A percentile compares a stretch with the other conserved stretches of the same genome.
These are phyloP conservation scores for Cylindrodendrum hubeiense DNA, from an alignment of 2,329 filamentous ascomycete genomes.

Conservation along the genomic window DNA sequence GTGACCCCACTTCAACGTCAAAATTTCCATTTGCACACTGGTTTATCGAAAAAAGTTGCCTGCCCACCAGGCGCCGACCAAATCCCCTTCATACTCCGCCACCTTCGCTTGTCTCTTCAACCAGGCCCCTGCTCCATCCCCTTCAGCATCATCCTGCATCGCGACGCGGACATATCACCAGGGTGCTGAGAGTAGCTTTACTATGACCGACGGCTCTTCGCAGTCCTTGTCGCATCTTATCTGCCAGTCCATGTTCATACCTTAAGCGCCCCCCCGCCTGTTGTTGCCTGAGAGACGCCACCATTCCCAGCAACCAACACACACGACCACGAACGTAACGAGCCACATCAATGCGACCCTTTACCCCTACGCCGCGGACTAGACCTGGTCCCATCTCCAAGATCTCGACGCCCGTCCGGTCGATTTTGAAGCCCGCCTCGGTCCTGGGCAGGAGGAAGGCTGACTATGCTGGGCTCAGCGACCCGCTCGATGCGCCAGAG, in stretches of 20 bases:
- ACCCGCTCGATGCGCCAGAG: conserved; percentile 53
- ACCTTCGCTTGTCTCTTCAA: conserved; percentile 4
- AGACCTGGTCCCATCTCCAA: conserved; percentile 49
- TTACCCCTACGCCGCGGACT: conserved; percentile 51
- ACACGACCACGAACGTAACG: conserved; percentile 26
- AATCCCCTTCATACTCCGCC: conserved; percentile 27
- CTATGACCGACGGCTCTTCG: conserved; percentile 42
- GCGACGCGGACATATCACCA: neutral
- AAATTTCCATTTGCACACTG: conserved; percentile 40
- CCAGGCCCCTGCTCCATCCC: conserved; percentile 10
- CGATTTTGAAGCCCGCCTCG: conserved; percentile 64
- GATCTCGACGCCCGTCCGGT: conserved; percentile 60
- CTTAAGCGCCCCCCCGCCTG: conserved; percentile 30
- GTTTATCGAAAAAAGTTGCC: conserved; percentile 36
- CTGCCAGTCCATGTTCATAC: conserved; percentile 40
- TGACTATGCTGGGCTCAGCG: conserved; percentile 57
- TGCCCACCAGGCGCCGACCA: conserved; percentile 34
- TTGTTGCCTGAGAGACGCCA: conserved; percentile 46
- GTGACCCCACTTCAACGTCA: conserved; percentile 41
- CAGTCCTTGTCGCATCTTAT: conserved; percentile 37
- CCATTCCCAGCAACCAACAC: conserved; percentile 30
- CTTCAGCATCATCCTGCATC: conserved; percentile 4
- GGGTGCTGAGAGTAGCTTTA: conserved; percentile 30
- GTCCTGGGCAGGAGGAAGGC: conserved; percentile 59
- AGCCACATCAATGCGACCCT: conserved; percentile 41